Evolutionary conservation across 768 basidiomycete genomes (phyloP), one percentile per base, ranked within the genome.

Genomic region (Neoboletus magnificus): DNA sequence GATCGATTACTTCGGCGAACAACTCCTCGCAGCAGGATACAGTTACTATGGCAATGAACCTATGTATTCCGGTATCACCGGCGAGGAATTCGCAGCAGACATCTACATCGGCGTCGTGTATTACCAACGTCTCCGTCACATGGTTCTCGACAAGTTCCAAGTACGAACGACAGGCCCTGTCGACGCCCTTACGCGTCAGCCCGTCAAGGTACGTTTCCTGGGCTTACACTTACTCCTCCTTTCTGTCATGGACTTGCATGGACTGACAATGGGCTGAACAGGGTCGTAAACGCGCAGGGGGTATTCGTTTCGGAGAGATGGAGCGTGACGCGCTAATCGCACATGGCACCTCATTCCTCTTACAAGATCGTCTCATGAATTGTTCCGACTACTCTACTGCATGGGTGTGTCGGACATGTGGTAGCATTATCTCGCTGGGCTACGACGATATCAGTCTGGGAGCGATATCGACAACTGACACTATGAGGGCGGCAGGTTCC

Each of bases 281-380:
- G 94, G 97, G 97, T 54, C 90, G 97, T 57, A 98, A 98, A 82
- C 90, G 94, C 52, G 93, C 91, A 42, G 97, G 97, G 65, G 97
- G 97, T 66, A 99, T 99, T 67, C 94, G 97, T 52, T 98, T 99
- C 70, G 97, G 97, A 64, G 97, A 99, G 77, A 99, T 99, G 97
- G 97, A 99, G 73, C 90, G 97, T 50, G 97, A 99, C 69, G 97
- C 97, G 12, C 82, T 99, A 49, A 95, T 99, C 62, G 97, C 97
- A 4, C 97, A 99, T 72, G 97, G 97, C 43, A 97, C 97, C 15
- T 94, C 95, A 2, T 99, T 97, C 86, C 80, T 99, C 39, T 83
- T 99, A 23, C 97, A 99, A 78, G 97, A 99, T 74, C 82, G 97
- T 54, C 76, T 99, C 68, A 98, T 99, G 97, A 99, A 99, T 75